Evolutionary conservation across 169 alveolate genomes (phyloP), one percentile per base, ranked within the genome.

Genomic region (Plasmodium berghei): DNA sequence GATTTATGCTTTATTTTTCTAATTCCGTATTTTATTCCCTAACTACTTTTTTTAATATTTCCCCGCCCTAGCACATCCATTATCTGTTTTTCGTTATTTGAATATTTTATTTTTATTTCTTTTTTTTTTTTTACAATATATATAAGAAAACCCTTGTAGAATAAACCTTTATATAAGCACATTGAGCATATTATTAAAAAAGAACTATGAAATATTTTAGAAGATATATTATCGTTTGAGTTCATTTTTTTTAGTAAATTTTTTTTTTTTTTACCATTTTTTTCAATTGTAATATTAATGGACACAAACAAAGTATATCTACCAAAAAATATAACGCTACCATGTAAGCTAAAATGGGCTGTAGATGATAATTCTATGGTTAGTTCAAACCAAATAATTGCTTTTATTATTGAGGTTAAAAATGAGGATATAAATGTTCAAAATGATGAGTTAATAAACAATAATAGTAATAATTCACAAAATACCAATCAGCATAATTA

Each of bases 281-380:
- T 70, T 28, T 70, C 40, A 52, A 14, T 52, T 14, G 59, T 63
- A 45, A 24, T 34, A 14, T 63, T 77, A 52, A 77, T 77, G 89
- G 89, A 77, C 49, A 77, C 34, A 75, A 70, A 22, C 16, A 77
- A 58, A 63, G 66, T 77, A 45, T 77, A 48, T 77, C 52, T 77
- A 34, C 89, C 89, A 1, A 26, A 66, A 40, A 54, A 54, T 69
- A 48, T 77, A 26, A 45, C 59, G 9, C 54, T 77, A 46, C 89
- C 89, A n/a, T 77, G 89, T 64, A 77, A 77, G 49, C 46, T 77
- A 77, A 77, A 77, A 77, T 77, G 89, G 89, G 58, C 80, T 9
- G 89, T 77, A 66, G 89, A 77, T 64, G 66, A 77, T 45, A 77
- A 77, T 69, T 28, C 80, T 42, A 34, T 77, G 18, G 71, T 77